Conservation (phyloP, 257 asterid genomes). For the Solanum dulcamara region DNA sequence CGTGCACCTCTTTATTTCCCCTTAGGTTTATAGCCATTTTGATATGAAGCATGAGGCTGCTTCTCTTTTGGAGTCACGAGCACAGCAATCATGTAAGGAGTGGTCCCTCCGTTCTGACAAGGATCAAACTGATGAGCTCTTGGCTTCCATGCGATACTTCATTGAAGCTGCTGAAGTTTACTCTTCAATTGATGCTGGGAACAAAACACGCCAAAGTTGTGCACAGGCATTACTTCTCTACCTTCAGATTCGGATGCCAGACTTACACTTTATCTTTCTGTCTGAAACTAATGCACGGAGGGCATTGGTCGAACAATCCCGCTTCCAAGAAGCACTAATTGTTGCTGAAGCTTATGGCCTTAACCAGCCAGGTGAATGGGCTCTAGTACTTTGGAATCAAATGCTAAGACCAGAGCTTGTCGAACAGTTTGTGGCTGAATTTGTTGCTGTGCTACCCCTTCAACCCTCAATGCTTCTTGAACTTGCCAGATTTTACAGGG, state of each 20-base stretch:
- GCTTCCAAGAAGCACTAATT: constrained; percentile 86
- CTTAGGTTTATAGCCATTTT: constrained; percentile 84
- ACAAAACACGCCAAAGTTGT: constrained; percentile 67
- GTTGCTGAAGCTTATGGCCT: constrained; percentile 97
- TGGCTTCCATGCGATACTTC: constrained; percentile 75
- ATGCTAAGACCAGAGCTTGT: constrained; percentile 90
- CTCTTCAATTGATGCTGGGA: constrained; percentile 96
- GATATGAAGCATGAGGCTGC: constrained; percentile 98
- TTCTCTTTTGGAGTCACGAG: constrained; percentile 71
- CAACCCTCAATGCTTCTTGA: constrained; percentile 93
- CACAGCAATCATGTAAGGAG: constrained; percentile 49
- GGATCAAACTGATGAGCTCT: constrained; percentile 84
- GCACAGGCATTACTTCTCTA: constrained; percentile 96
- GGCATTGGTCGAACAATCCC: constrained; percentile 76
- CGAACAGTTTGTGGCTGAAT: constrained; percentile 86
- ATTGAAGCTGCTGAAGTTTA: constrained; percentile 90
- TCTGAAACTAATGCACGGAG: constrained; percentile 90
- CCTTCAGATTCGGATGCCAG: constrained; percentile 96
- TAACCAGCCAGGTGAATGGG: constrained; percentile 97
- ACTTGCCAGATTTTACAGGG: constrained; percentile 77
- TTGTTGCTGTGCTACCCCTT: constrained; percentile 86
- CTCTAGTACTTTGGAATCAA: constrained; percentile 94
- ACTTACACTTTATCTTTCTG: constrained; percentile 68
- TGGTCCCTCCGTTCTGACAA: constrained; percentile 71
- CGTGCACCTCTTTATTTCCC: constrained; percentile 2